phyloP scores from a whole-genome alignment of 441 rosid species.

The Gossypium trilobum region DNA sequence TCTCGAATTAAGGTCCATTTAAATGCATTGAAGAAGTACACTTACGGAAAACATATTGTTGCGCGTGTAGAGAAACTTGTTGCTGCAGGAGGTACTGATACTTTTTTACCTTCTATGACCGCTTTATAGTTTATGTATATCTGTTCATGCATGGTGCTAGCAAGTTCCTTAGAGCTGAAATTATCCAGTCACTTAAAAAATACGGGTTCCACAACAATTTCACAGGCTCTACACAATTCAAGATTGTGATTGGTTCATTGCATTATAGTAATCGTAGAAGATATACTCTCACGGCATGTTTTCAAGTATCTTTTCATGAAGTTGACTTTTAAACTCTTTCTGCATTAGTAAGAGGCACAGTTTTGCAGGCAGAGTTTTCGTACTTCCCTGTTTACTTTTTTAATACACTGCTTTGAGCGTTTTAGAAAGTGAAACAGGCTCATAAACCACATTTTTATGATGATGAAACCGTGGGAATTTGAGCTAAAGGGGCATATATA shows the following conservation, averaged over 20 bases:
- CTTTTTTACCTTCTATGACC: background rate
- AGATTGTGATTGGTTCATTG: background rate
- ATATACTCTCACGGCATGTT: background rate
- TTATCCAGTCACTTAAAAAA: background rate
- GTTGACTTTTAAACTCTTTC: background rate
- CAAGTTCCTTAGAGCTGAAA: background rate
- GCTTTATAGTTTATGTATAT: background rate
- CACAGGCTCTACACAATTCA: background rate
- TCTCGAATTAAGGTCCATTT: constrained; percentile 63
- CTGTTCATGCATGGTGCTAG: background rate
- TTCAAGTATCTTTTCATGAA: background rate
- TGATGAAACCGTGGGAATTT: background rate
- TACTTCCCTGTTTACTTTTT: too few relatives aligned
- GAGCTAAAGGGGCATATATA: background rate
- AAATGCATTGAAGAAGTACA: constrained; percentile 88
- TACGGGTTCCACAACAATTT: too few relatives aligned
- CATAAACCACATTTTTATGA: too few relatives aligned
- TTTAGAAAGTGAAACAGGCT: too few relatives aligned
- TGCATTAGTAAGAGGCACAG: background rate
- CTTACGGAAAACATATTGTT: constrained; percentile 92
- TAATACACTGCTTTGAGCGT: too few relatives aligned
- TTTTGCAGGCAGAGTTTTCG: too few relatives aligned
- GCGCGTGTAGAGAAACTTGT: constrained; percentile 95
- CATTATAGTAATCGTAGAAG: background rate
- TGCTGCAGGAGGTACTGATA: constrained; percentile 75